Conservation (phyloP, 2,329 filamentous ascomycete species). For the Colletotrichum scovillei region DNA sequence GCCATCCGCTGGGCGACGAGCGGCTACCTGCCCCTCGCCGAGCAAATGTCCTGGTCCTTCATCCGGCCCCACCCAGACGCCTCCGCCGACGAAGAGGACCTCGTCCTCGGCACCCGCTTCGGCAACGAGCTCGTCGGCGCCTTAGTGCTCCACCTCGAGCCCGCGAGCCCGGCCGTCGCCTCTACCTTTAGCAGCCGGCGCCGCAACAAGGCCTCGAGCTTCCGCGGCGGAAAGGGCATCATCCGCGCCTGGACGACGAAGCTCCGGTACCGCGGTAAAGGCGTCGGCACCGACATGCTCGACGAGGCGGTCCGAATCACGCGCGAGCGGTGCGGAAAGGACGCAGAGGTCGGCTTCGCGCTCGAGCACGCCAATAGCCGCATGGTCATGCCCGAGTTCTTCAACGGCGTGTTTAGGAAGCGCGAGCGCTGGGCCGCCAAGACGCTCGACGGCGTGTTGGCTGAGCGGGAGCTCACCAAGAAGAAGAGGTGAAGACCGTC, state of each 20-base stretch:
- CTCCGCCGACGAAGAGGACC: constrained; percentile 57
- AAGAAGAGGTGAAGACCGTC: constrained; percentile 54
- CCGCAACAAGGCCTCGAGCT: constrained; percentile 51
- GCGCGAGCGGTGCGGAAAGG: constrained; percentile 75
- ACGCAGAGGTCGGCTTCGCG: constrained; percentile 77
- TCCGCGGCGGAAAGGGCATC: constrained; percentile 72
- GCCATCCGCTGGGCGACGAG: constrained; percentile 69
- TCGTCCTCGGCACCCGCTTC: constrained; percentile 74
- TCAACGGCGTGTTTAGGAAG: constrained; percentile 70
- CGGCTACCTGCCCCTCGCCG: constrained; percentile 72
- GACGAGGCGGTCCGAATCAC: constrained; percentile 78
- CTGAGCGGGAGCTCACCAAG: constrained; percentile 58
- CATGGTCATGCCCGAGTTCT: constrained; percentile 70
- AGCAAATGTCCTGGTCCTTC: constrained; percentile 72
- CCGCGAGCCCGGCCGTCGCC: constrained; percentile 38
- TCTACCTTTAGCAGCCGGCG: constrained; percentile 41
- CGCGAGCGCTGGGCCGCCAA: constrained; percentile 68
- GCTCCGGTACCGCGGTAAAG: constrained; percentile 74
- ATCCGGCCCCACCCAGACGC: constrained; percentile 53
- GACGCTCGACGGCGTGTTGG: constrained; percentile 62
- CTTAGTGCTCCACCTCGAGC: constrained; percentile 74
- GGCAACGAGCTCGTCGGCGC: constrained; percentile 78
- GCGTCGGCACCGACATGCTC: constrained; percentile 78
- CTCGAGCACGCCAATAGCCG: constrained; percentile 80
- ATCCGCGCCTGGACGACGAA: constrained; percentile 87